These are phyloP conservation scores for Pythium vanterpoolii DNA, from an alignment of 352 stramenopile species.

Conservation along the genomic window DNA sequence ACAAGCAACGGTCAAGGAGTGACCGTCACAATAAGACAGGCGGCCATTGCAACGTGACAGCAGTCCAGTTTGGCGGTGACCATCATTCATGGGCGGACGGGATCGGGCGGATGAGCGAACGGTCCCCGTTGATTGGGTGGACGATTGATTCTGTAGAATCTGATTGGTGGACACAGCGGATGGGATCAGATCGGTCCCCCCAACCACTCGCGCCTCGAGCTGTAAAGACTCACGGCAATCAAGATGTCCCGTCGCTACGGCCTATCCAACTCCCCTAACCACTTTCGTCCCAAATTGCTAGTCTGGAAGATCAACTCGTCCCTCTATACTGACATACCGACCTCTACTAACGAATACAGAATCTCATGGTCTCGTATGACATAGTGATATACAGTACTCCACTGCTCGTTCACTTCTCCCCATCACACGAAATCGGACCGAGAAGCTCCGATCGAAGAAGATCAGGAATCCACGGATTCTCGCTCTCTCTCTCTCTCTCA, in stretches of 20 bases:
- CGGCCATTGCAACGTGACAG: not conserved
- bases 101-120: not conserved
- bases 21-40: too few relatives aligned
- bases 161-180: slow-evolving; percentile 1
- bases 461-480: not conserved
- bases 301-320: not conserved
- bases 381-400: slow-evolving; percentile 1
- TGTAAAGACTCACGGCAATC: not conserved
- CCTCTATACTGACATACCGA: not conserved
- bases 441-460: not conserved
- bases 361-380: slow-evolving; percentile 26
- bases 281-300: not conserved
- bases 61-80: not conserved
- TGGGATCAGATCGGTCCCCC: slow-evolving; percentile 1
- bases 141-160: not conserved
- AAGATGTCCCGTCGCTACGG: not conserved
- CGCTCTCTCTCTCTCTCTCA: not conserved
- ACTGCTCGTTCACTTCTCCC: not conserved
- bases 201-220: not conserved
- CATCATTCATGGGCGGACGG: not conserved
- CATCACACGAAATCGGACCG: not conserved
- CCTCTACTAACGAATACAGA: not conserved
- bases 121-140: not conserved
- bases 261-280: not conserved
- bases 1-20: not conserved